These are phyloP conservation scores for Acephala macrosclerotiorum DNA, from an alignment of 2,329 filamentous ascomycete genomes.

Conservation along the genomic window DNA sequence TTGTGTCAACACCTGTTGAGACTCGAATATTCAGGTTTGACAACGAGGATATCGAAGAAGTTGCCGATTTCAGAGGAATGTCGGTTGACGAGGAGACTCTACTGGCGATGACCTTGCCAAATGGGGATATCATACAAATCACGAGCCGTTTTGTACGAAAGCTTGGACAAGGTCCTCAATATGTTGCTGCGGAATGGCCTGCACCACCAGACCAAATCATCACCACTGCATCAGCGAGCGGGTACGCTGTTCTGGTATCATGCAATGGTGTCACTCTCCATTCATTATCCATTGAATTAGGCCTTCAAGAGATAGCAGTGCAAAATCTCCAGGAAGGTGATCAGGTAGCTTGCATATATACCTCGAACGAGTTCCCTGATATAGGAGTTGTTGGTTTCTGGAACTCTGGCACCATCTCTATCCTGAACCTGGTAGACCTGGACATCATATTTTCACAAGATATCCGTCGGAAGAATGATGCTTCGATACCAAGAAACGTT, in stretches of 20 bases:
- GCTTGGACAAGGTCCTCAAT: slow-evolving; percentile 64
- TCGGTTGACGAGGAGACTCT: slow-evolving; percentile 75
- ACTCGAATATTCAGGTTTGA: slow-evolving; percentile 85
- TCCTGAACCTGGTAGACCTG: slow-evolving; percentile 74
- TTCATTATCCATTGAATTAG: slow-evolving; percentile 68
- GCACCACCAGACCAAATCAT: slow-evolving; percentile 63
- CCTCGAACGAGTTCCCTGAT: slow-evolving; percentile 67
- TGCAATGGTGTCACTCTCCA: slow-evolving; percentile 77
- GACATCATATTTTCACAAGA: slow-evolving; percentile 69
- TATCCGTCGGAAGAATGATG: slow-evolving; percentile 68
- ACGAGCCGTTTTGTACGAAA: slow-evolving; percentile 70
- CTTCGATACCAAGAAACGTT: slow-evolving; percentile 84
- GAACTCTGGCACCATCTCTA: slow-evolving; percentile 79
- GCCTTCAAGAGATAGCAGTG: slow-evolving; percentile 63
- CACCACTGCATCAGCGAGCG: slow-evolving; percentile 79
- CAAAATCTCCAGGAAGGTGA: slow-evolving; percentile 71
- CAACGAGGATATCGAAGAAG: slow-evolving; percentile 84
- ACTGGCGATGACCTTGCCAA: slow-evolving; percentile 69
- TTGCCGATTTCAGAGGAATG: slow-evolving; percentile 78
- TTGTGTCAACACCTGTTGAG: slow-evolving; percentile 83
- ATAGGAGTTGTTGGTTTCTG: slow-evolving; percentile 88
- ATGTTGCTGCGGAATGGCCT: slow-evolving; percentile 65
- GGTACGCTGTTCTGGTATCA: slow-evolving; percentile 74
- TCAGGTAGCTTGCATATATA: slow-evolving; percentile 85
- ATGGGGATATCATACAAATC: slow-evolving; percentile 76